Conservation (phyloP, 2,329 filamentous ascomycete genomes). For the Penicillium brevicompactum region DNA sequence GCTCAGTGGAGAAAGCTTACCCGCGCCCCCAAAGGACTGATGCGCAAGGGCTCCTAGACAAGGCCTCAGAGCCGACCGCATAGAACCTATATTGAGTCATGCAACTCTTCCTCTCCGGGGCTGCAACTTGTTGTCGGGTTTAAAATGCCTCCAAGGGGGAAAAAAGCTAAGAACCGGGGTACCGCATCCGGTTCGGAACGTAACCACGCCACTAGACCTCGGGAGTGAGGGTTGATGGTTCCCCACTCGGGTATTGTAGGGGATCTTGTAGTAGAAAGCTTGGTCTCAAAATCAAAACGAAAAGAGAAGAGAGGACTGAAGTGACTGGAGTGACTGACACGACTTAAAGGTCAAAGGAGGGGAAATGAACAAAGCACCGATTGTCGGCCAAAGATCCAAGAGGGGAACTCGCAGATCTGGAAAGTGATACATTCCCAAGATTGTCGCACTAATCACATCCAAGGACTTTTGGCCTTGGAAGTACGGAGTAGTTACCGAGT, state of each 20-base stretch:
- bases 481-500: no score
- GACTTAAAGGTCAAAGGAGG: no score
- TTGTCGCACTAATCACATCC: no score
- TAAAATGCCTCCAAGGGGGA: not conserved
- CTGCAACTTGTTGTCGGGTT: not conserved
- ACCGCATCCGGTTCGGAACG: constrained; percentile 5
- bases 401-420: not conserved
- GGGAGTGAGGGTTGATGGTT: no score
- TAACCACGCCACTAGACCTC: not conserved
- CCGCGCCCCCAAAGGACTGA: constrained; percentile 22
- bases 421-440: no score
- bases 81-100: constrained; percentile 28
- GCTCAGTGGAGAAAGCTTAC: constrained; percentile 22
- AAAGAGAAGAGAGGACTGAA: no score
- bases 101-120: not conserved
- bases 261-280: no score
- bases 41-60: constrained; percentile 28
- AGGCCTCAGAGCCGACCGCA: constrained; percentile 30
- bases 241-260: no score
- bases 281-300: no score
- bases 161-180: not conserved
- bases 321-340: no score
- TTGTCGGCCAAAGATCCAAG: not conserved
- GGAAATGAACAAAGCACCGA: no score
- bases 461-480: no score